Evolutionary conservation across 2,329 filamentous ascomycete species (phyloP).

Genomic region (Aschersonia sp.): DNA sequence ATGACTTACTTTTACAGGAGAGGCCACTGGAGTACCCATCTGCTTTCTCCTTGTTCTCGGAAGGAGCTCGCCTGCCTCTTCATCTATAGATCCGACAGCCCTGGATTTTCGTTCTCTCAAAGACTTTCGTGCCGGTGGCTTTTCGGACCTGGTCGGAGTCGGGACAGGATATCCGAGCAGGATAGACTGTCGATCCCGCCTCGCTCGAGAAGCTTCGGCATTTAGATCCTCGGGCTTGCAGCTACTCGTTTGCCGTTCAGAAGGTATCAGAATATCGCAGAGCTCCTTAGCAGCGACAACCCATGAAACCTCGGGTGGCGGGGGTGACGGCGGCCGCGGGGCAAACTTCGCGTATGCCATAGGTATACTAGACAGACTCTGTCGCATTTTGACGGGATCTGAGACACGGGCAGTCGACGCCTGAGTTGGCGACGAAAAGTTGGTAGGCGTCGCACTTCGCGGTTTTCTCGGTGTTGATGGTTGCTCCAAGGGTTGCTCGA

Average conservation of each 20-base stretch:
- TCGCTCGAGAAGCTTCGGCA: slow-evolving; percentile 45
- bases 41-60: slow-evolving; percentile 43
- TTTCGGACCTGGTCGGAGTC: slow-evolving; percentile 14
- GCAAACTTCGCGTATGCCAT: slow-evolving; percentile 8
- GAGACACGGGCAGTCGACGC: slow-evolving; percentile 73
- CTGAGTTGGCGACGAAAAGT: slow-evolving; percentile 77
- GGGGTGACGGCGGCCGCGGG: slow-evolving; percentile 41
- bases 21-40: slow-evolving; percentile 30
- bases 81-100: slow-evolving; percentile 36
- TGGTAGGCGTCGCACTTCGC: slow-evolving; percentile 44
- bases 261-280: slow-evolving; percentile 67
- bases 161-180: slow-evolving; percentile 17
- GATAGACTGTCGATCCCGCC: slow-evolving; percentile 49
- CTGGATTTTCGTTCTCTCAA: slow-evolving; percentile 56
- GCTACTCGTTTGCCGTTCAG: slow-evolving; percentile 59
- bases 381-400: slow-evolving; percentile 48
- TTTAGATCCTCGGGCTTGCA: slow-evolving; percentile 67
- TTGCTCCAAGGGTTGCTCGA: slow-evolving; percentile 45
- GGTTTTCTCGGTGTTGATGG: slow-evolving; percentile 35
- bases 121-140: slow-evolving; percentile 49
- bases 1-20: slow-evolving; percentile 14
- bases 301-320: slow-evolving; percentile 76
- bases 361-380: slow-evolving; percentile 42
- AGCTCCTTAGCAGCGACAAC: slow-evolving; percentile 70
- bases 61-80: slow-evolving; percentile 16